Base-by-base conservation (phyloP, 1,284 basidiomycete species). In the Papiliotrema flavescens region DNA sequence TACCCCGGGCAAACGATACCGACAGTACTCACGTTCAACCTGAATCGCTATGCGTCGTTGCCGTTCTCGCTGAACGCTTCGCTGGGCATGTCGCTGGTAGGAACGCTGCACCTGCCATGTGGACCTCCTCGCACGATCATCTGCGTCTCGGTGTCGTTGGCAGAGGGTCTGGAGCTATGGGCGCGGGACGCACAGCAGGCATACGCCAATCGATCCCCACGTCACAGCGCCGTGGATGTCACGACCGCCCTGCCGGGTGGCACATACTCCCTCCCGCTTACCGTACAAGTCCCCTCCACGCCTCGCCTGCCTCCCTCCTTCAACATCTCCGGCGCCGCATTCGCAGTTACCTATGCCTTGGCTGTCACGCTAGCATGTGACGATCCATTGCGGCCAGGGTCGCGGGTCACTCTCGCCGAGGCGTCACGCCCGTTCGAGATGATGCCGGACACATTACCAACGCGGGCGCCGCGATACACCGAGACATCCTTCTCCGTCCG, bases 1-100 rank as follows among this genome's bases (percentile, higher is more conserved):
- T 69, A 65, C 44, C 70, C 71, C 11, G 69, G 71, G 2, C 69
- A 74, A 54, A 61, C 67, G 0, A 74, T 74, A 24, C 73, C 73
- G 1, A 69, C 67, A 15, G 53, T 69, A 17, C 60, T 74, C 40
- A 63, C 63, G 6, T 64, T 71, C 49, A 54, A 58, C 14, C 57
- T 73, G 13, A 64, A 70, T 14, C 62, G 66, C 11, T 58, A 60
- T 55, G 64, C 69, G 0, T 63, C 59, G 22, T 56, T 74, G 11
- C 67, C 70, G 7, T 64, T 67, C 43, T 41, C 62, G 3, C 62
- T 72, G 34, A 63, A 65, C 36, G 70, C 69, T 0, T 49, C 56
- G 5, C 54, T 74, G 40, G 65, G 63, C 23, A 70, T 74, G 62
- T 67, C 66, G 11, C 58, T 74, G 20, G 56, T 71, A 39, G 73